Base-by-base conservation (phyloP, 1,284 basidiomycete species). In the Kalmanozyma brasiliensis region DNA sequence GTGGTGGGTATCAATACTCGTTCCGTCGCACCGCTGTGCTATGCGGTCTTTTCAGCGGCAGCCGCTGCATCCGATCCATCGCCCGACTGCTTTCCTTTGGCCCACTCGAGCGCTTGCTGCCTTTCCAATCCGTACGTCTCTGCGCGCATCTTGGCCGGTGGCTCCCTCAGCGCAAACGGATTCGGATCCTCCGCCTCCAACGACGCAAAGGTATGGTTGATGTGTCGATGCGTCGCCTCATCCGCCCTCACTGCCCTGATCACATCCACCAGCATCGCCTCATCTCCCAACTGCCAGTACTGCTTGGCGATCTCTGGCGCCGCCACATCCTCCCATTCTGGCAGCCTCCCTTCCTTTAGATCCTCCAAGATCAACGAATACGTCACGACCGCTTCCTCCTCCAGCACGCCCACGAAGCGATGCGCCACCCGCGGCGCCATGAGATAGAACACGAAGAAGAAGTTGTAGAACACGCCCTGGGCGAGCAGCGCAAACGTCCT, bases 351-450 rank as follows among this genome's bases (percentile, higher is more conserved):
- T n/a, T 86, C 86, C 79, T 94, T 90, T 20, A 97, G 85, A 62
- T 97, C 93, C 43, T 87, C 79, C 66, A 96, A 93, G 80, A 90
- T 89, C 70, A 88, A 87, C 7, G 93, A 91, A 82, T 74, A 64
- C n/a, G 57, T 72, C 24, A 64, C 23, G 6, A 95, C 92, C 4
- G 94, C 94, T 83, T 98, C 94, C 84, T 98, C 94, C 79, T 98
- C 95, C 9, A 98, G 86, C 77, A 92, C 85, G n/a, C 87, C 95
- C 41, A 98, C 94, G 81, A 98, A 98, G 29, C 95, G 91, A 83
- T 98, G 95, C 66, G 91, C 93, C 1, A 88, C 87, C 52, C 86
- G 85, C 0, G 95, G 95, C 0, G 91, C 90, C 44, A 94, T 71
- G 52, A 94, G 82, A 82, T 95, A 96, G 51, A 67, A 72, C 22